These are phyloP conservation scores for Colletotrichum limetticola DNA, from an alignment of 2,329 filamentous ascomycete species.

Conservation along the genomic window DNA sequence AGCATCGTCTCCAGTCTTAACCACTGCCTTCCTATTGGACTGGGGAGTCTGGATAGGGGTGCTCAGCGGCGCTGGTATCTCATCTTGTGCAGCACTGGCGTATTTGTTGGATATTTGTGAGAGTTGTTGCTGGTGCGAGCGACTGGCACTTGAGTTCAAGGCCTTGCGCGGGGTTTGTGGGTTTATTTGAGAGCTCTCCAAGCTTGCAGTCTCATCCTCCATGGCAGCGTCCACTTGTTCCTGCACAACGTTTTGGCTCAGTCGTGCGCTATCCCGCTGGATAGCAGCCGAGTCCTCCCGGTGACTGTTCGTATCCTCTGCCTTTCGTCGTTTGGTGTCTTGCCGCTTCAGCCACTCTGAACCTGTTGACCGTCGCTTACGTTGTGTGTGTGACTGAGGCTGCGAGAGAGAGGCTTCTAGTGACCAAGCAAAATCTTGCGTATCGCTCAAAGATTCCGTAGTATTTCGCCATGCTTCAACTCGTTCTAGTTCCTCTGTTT, in stretches of 20 bases:
- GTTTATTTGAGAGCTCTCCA: not conserved
- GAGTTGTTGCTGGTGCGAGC: not conserved
- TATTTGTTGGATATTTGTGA: not conserved
- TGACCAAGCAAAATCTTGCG: conserved; percentile 34
- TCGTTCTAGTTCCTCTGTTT: conserved; percentile 44
- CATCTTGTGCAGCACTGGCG: not conserved
- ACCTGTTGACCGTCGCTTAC: conserved; percentile 38
- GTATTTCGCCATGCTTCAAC: conserved; percentile 46
- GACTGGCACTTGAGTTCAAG: not conserved
- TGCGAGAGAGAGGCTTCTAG: conserved; percentile 38
- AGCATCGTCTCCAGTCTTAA: not conserved
- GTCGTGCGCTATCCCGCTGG: not conserved
- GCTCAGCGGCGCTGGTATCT: conserved; percentile 5
- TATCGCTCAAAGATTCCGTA: conserved; percentile 23
- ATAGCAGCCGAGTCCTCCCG: not conserved
- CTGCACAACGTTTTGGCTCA: not conserved
- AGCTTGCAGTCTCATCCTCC: not conserved
- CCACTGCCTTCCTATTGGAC: not conserved
- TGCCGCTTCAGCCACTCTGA: conserved; percentile 47
- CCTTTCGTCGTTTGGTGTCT: conserved; percentile 42
- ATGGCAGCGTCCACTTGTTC: not conserved
- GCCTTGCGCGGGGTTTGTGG: not conserved
- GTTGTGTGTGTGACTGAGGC: conserved; percentile 35
- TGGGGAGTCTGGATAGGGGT: conserved; percentile 29
- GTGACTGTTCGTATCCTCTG: not conserved